Evolutionary conservation across 768 basidiomycete species (phyloP), one percentile per base, ranked within the genome.

Genomic region (Arthromyces matolae): DNA sequence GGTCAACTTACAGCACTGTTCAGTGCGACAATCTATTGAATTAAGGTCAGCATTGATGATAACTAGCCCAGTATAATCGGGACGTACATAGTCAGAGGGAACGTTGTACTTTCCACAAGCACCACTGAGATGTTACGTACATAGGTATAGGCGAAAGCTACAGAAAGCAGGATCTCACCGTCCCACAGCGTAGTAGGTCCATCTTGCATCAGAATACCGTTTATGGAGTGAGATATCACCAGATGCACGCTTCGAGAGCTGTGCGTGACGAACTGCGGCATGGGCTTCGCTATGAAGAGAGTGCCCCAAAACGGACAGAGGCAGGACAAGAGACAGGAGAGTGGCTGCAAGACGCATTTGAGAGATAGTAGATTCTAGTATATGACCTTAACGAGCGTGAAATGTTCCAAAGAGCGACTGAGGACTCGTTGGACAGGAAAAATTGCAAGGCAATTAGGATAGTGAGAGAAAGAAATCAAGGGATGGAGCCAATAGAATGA

Each of bases 151-250:
- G n/a, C n/a, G n/a, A n/a, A n/a, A n/a, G n/a, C n/a, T n/a, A n/a
- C n/a, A n/a, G n/a, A n/a, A n/a, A n/a, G n/a, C n/a, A n/a, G n/a
- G n/a, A n/a, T n/a, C 64, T 51, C 50, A 80, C 80, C 77, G 55
- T 49, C 80, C 80, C 47, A 74, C 76, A 34, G 73, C 71, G 58
- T 83, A 84, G 53, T 68, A 84, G 12, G 81, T 77, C 64, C 76
- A 78, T 44, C 72, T 72, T 2, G 75, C 62, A 45, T 53, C 47
- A 31, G 50, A 42, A 45, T 57, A 71, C 8, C 78, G 72, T 52
- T 70, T 71, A 29, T 66, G 64, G 38, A 78, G 56, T 14, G 62
- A 57, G 3, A 76, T 59, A 45, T 74, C 66, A 20, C 70, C 71
- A 36, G 66, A 62, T 29, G 71, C 69, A 19, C 79, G 77, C 38